A percentile compares a stretch with the other conserved stretches of the same genome.
These are phyloP conservation scores for Tricholoma hemisulphureum DNA, from an alignment of 768 basidiomycete species.

Conservation along the genomic window DNA sequence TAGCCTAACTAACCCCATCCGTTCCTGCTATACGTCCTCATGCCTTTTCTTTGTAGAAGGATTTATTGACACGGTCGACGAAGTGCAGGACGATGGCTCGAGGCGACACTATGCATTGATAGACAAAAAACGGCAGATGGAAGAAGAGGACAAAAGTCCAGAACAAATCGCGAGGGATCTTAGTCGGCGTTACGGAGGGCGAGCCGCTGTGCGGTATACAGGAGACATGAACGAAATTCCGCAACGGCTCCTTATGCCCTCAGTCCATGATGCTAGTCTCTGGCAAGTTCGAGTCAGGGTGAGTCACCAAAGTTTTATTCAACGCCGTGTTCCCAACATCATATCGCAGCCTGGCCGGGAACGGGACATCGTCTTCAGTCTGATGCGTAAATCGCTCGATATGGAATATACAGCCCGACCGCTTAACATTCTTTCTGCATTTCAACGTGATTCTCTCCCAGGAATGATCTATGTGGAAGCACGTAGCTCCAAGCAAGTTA, in stretches of 20 bases:
- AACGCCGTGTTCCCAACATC: background rate
- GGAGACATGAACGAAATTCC: constrained; percentile 94
- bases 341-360: constrained; percentile 77
- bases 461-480: constrained; percentile 99
- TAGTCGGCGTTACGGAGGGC: constrained; percentile 67
- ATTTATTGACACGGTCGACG: constrained; percentile 70
- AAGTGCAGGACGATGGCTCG: constrained; percentile 60
- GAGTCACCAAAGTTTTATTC: constrained; percentile 17
- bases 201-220: constrained; percentile 70
- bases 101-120: constrained; percentile 66
- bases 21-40: background rate
- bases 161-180: constrained; percentile 83
- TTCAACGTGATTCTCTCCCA: constrained; percentile 91
- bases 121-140: constrained; percentile 63
- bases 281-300: constrained; percentile 97
- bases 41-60: constrained; percentile 43
- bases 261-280: constrained; percentile 90
- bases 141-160: constrained; percentile 74
- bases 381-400: constrained; percentile 91
- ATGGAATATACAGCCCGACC: constrained; percentile 76
- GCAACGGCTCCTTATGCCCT: constrained; percentile 92
- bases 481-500: constrained; percentile 80
- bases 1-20: constrained; percentile 20
- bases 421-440: constrained; percentile 87
- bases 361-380: constrained; percentile 88